Evolutionary conservation across 2,329 filamentous ascomycete species (phyloP), one percentile per base, ranked within the genome.

Genomic region (Penicillium concentricum): DNA sequence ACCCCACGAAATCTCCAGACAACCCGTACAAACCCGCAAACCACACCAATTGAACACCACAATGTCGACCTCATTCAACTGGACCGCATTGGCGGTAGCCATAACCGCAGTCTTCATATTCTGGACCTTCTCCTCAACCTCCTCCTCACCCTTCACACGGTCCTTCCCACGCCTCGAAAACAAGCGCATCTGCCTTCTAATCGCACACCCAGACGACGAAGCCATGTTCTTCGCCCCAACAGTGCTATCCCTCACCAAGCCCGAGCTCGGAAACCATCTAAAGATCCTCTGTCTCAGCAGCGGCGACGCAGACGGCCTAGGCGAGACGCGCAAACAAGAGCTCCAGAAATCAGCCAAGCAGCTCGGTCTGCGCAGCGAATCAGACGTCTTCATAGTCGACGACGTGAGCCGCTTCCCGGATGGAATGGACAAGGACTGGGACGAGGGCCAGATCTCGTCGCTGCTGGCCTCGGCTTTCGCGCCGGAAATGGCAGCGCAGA

Each of bases 141-240:
- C 67, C 4, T 67, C 69, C n/a, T 76, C 75, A 8, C 71, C 73
- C 12, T 73, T 76, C 56, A 70, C 71, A 9, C 66, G 68, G 26
- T 68, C 67, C 34, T 76, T 77, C 57, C 89, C 91, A 4, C 83
- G 79, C 43, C 79, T 97, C 61, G 81, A 81, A 66, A 88, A 91
- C 78, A 95, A 96, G 82, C 87, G 90, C 69, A 91, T 99, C 70
- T 89, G 90, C 72, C 84, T 99, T 52, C 81, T 99, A 54, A 97
- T 99, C 69, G 94, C 94, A 22, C 94, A 99, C 77, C 94, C 94
- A 0, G 94, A 99, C 76, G 94, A 99, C 70, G 94, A 99, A 79
- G 94, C 93, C 74, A 99, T 99, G 94, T 99, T 99, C 82, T 99
- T 99, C 77, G 87, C 92, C 61, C 94, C 94, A 0, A 90, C 91